Conservation (phyloP, 208 protist genomes). For the Wallacemonas sp. region DNA sequence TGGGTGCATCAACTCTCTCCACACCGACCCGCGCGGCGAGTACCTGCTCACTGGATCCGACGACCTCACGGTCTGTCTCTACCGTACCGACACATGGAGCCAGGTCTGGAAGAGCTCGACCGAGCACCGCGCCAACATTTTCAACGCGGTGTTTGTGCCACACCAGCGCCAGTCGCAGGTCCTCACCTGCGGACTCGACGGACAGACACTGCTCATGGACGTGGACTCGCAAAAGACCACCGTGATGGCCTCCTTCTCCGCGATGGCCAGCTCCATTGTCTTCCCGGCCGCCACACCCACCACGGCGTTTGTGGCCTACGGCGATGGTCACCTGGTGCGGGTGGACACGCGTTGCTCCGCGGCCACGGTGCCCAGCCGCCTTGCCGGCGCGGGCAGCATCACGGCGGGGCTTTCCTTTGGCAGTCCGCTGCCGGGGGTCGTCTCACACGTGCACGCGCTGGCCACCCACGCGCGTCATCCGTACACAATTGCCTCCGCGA, state of each 20-base stretch:
- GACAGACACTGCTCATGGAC: slow-evolving; percentile 36
- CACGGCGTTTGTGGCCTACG: slow-evolving; percentile 44
- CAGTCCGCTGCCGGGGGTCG: slow-evolving; percentile 24
- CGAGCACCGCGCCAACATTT: slow-evolving; percentile 52
- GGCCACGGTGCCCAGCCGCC: not conserved
- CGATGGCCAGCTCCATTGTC: slow-evolving; percentile 33
- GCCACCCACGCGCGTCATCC: slow-evolving; percentile 38
- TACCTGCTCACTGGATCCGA: slow-evolving; percentile 53
- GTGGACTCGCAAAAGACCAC: slow-evolving; percentile 24
- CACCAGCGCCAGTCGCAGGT: slow-evolving; percentile 18
- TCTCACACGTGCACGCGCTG: slow-evolving; percentile 30
- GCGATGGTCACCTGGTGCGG: slow-evolving; percentile 32
- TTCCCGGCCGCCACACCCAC: slow-evolving; percentile 29
- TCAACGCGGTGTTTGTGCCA: slow-evolving; percentile 48
- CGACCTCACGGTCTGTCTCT: slow-evolving; percentile 42
- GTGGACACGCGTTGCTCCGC: slow-evolving; percentile 37
- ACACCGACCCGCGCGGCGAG: slow-evolving; percentile 28
- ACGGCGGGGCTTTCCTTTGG: slow-evolving; percentile 11
- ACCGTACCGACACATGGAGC: slow-evolving; percentile 26
- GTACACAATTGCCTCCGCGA: slow-evolving; percentile 38
- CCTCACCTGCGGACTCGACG: slow-evolving; percentile 46
- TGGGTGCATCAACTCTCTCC: slow-evolving; percentile 59
- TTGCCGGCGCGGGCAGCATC: not conserved
- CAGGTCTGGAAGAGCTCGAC: slow-evolving; percentile 31
- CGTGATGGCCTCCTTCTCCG: slow-evolving; percentile 18